Evolutionary conservation across 441 rosid genomes (phyloP), one percentile per base, ranked within the genome.

Genomic region (Brassica hybrid): DNA sequence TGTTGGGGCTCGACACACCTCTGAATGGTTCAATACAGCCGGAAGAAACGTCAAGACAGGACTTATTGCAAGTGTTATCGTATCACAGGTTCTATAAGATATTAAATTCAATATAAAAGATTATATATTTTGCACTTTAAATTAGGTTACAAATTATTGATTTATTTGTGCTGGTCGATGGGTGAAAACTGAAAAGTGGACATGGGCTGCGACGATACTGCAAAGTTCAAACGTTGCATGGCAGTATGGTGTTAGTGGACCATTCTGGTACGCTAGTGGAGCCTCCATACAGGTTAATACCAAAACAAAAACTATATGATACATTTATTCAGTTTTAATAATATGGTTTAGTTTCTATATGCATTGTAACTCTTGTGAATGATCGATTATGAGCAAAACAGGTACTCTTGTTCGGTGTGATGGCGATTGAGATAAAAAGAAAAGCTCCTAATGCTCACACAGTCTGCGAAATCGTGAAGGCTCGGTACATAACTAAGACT

Each of bases 221-320:
- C 98, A 94, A 82, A 94, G 98, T 83, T 94, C 98, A 9, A 94
- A 94, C 78, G 98, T 94, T 19, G 97, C 98, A 36, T 94, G 98
- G 98, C 67, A 86, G 79, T 94, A 91, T 74, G 98, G 98, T 71
- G 81, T 94, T 18, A 94, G 98, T 18, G 98, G 98, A 32, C 98
- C 98, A 0, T 92, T 94, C 76, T 94, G 98, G 98, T 94, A 94
- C 65, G 97, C 97, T n/a, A 91, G 97, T 66, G 98, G 97, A 27
- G 98, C 97, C 43, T 88, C 98, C 1, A 84, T 94, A 73, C 98
- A 94, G 97, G 82, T 79, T 72, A 13, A 8, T 12, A 34, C 34
- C 5, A 43, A 65, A 14, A 27, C 5, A 3, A 32, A 64, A 21
- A 34, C 65, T 73, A 41, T 25, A 56, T 10, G n/a, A 45, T 32